Evolutionary conservation across 225 moss, liverwort and hornwort species (phyloP), one percentile per base, ranked within the genome.

Genomic region (Bryoerythrophyllum caledonicum): DNA sequence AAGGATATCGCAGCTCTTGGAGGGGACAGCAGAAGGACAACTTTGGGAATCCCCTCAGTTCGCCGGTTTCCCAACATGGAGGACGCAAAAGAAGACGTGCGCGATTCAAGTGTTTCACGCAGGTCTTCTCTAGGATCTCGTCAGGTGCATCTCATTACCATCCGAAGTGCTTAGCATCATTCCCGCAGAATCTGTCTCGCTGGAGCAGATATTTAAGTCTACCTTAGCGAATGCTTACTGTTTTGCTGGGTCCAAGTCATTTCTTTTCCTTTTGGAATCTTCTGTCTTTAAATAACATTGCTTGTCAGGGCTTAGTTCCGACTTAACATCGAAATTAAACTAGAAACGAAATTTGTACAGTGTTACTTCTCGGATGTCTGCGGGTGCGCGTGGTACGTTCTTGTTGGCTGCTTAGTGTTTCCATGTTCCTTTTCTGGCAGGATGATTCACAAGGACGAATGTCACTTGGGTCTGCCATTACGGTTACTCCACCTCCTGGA

Each of bases 31-130:
- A 73, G 83, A 60, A 86, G 83, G 71, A 59, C 67, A 53, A 77
- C 58, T 71, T 89, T 79, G 81, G 88, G 81, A 28, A 83, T 77
- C 38, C 40, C 69, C 62, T 79, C 77, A 44, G 76, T 87, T 62
- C 89, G 90, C 11, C 91, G 87, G 76, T 93, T 93, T 74, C 89
- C 95, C 13, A 93, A 66, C 60, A 85, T 93, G 43, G 95, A 95
- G 68, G 99, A 95, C 51, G 59, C 37, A 30, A 90, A 93, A 75
- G 93, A 95, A 69, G 90, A 93, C 27, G 56, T 62, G 57, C 81
- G 81, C 23, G 84, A 84, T 81, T 81, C 81, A 66, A 81, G 78
- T 67, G 78, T 41, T 72, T 84, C 90, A 30, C 95, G 95, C 48
- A 78, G 86, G 71, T 83, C 85, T 74, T 88, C 88, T 79, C 76